phyloP scores from a whole-genome alignment of 495 filamentous ascomycete species.

The Penicillium steckii region DNA sequence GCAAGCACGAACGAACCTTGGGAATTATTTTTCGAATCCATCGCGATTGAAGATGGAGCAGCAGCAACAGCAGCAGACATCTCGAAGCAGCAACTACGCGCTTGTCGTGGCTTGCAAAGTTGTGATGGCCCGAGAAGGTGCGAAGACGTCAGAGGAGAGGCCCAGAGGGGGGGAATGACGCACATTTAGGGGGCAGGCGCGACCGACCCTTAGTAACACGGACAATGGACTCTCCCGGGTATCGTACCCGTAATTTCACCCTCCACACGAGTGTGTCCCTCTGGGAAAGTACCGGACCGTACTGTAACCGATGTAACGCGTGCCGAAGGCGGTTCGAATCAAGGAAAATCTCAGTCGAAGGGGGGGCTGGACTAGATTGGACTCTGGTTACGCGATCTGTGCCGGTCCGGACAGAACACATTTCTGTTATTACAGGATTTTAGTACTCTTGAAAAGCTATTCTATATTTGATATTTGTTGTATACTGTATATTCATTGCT shows the following conservation, averaged over 20 bases:
- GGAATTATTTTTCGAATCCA: constrained; percentile 53
- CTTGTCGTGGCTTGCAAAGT: constrained; percentile 17
- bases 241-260: background rate
- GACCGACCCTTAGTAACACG: constrained; percentile 19
- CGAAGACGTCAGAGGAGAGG: constrained; percentile 24
- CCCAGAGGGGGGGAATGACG: constrained; percentile 31
- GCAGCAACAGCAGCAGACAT: constrained; percentile 52
- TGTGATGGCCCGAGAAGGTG: constrained; percentile 8
- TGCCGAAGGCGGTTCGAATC: constrained; percentile 5
- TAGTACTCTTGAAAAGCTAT: no score
- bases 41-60: constrained; percentile 40
- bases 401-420: no score
- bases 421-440: no score
- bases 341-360: background rate
- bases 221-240: background rate
- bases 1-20: constrained; percentile 27
- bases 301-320: constrained; percentile 10
- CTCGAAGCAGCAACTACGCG: background rate
- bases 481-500: no score
- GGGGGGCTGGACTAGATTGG: background rate
- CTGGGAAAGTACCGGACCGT: no score
- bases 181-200: constrained; percentile 18
- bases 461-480: no score
- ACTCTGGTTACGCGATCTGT: background rate
- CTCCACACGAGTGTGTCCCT: background rate